Evolutionary conservation across 2,329 filamentous ascomycete species (phyloP).

Genomic region (Pyrenochaeta sp.): DNA sequence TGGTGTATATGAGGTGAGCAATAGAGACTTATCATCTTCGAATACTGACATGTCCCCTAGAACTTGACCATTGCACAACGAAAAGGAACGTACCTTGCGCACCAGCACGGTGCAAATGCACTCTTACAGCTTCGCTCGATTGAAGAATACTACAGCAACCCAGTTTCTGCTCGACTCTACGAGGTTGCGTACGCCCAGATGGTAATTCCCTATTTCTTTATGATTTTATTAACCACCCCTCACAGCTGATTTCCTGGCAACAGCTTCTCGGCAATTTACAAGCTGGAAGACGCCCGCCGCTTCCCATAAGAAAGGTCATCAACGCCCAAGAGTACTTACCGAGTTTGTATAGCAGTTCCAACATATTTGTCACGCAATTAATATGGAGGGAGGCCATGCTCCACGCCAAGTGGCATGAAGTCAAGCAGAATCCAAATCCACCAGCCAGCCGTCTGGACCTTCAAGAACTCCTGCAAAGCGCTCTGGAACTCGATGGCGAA

Average conservation of each 20-base stretch:
- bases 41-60: slow-evolving; percentile 15
- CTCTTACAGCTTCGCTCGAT: slow-evolving; percentile 34
- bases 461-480: slow-evolving; percentile 26
- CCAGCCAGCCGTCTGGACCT: slow-evolving; percentile 28
- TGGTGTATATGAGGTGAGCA: slow-evolving; percentile 39
- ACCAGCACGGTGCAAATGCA: slow-evolving; percentile 38
- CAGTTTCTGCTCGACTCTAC: slow-evolving; percentile 34
- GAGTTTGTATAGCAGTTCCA: slow-evolving; percentile 27
- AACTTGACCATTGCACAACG: slow-evolving; percentile 30
- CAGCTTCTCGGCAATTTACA: slow-evolving; percentile 38
- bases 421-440: slow-evolving; percentile 24
- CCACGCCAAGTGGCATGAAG: slow-evolving; percentile 37
- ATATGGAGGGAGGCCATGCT: slow-evolving; percentile 32
- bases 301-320: slow-evolving; percentile 27
- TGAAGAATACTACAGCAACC: slow-evolving; percentile 32
- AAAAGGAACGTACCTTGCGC: slow-evolving; percentile 30
- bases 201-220: slow-evolving; percentile 16
- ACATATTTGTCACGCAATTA: slow-evolving; percentile 30
- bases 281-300: slow-evolving; percentile 28
- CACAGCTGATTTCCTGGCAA: slow-evolving; percentile 20
- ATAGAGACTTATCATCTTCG: too few relatives aligned
- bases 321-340: slow-evolving; percentile 20
- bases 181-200: slow-evolving; percentile 37
- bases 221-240: neutral
- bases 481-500: slow-evolving; percentile 32